These are phyloP conservation scores for Penicillium canescens DNA, from an alignment of 495 filamentous ascomycete species.

Conservation along the genomic window DNA sequence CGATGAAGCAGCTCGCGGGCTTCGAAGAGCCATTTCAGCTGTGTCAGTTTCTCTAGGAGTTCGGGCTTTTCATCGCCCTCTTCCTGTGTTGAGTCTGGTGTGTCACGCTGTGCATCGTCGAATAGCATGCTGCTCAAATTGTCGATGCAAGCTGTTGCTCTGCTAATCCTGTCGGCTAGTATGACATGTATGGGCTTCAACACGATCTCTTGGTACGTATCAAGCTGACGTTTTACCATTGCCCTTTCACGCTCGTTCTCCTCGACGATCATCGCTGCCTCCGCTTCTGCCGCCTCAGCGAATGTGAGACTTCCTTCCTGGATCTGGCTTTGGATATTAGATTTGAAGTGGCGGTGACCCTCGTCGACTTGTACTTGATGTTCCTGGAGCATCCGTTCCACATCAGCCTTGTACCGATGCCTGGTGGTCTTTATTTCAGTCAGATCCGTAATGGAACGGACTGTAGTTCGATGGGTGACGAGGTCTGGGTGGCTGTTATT, in stretches of 20 bases:
- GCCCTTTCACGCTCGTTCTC: constrained; percentile 62
- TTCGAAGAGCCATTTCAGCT: constrained; percentile 97
- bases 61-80: constrained; percentile 96
- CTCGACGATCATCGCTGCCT: constrained; percentile 62
- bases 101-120: constrained; percentile 67
- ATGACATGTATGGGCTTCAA: constrained; percentile 76
- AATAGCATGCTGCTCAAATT: constrained; percentile 70
- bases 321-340: constrained; percentile 73
- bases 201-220: constrained; percentile 72
- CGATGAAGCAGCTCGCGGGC: constrained; percentile 82
- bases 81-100: constrained; percentile 83
- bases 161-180: constrained; percentile 60
- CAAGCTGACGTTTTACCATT: constrained; percentile 69
- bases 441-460: constrained; percentile 76
- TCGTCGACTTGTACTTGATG: constrained; percentile 45
- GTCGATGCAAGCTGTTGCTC: constrained; percentile 66
- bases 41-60: constrained; percentile 87
- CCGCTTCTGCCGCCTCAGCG: constrained; percentile 76
- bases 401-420: constrained; percentile 50
- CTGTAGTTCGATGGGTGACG: constrained; percentile 68
- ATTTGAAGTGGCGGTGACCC: constrained; percentile 49
- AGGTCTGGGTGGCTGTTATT: constrained; percentile 94
- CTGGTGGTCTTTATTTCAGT: constrained; percentile 69
- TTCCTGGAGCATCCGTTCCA: constrained; percentile 36
- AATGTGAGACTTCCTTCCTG: constrained; percentile 73